Percentiles rank a stretch among this genome's conserved stretches.
Evolutionary conservation across 2,329 filamentous ascomycete genomes (phyloP).

Genomic region (Scleromitrula shiraiana): DNA sequence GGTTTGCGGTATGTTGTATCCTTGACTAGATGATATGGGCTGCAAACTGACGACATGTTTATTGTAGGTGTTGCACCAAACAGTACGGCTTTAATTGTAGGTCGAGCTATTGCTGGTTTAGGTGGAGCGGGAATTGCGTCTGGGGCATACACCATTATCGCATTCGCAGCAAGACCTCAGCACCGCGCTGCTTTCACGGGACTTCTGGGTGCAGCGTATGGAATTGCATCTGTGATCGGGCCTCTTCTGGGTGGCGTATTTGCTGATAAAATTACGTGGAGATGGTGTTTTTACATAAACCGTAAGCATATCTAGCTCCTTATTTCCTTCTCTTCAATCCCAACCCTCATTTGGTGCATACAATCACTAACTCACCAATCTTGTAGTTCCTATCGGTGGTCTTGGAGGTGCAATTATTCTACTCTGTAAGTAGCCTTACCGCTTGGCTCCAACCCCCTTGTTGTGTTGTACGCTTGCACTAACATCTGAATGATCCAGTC

Average conservation of each 20-base stretch:
- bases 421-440: not conserved
- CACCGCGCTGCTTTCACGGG: conserved; percentile 43
- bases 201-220: conserved; percentile 58
- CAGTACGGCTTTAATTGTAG: conserved; percentile 15
- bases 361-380: not conserved
- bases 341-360: conserved; percentile 3
- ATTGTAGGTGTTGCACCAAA: conserved; percentile 28
- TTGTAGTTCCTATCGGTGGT: too few species aligned
- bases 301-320: too few species aligned
- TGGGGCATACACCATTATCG: conserved; percentile 36
- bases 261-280: conserved; percentile 49
- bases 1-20: conserved; percentile 28
- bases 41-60: not conserved
- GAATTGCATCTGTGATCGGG: conserved; percentile 52
- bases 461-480: not conserved
- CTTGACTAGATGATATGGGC: too few species aligned
- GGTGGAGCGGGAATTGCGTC: conserved; percentile 24
- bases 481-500: not conserved
- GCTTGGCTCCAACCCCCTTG: not conserved
- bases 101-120: conserved; percentile 20
- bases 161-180: conserved; percentile 25
- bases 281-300: conserved; percentile 38
- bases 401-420: too few species aligned
- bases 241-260: conserved; percentile 57
- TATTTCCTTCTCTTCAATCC: conserved; percentile 29